A percentile compares a stretch with the other conserved stretches of the same genome.
Evolutionary conservation across 768 basidiomycete genomes (phyloP).

Genomic region (Auricularia cornea): DNA sequence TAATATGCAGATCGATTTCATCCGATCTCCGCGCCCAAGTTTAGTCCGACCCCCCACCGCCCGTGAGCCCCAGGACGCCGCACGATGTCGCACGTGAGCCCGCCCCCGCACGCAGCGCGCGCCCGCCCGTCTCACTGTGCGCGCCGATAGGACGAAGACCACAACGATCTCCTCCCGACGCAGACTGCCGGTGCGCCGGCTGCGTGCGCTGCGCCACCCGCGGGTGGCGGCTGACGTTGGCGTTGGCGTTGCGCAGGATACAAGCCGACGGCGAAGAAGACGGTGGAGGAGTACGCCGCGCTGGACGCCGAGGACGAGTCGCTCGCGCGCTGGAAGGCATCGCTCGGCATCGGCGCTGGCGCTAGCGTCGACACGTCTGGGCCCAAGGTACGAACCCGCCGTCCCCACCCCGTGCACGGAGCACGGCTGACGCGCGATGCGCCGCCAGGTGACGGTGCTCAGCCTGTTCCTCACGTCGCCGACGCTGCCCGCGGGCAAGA

Average conservation of each 20-base stretch:
- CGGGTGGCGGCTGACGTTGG: neutral
- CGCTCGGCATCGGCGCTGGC: constrained; percentile 65
- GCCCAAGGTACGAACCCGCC: constrained; percentile 49
- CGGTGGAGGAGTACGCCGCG: constrained; percentile 71
- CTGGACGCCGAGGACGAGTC: constrained; percentile 90
- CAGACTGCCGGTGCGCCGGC: constrained; percentile 53
- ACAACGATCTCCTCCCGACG: constrained; percentile 61
- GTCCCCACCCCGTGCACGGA: neutral
- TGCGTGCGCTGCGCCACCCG: constrained; percentile 1
- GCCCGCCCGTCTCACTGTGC: neutral
- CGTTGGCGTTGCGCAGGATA: constrained; percentile 50
- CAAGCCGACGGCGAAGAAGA: constrained; percentile 60
- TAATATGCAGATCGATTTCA: neutral
- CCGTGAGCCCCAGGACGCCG: neutral
- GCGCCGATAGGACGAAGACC: constrained; percentile 44
- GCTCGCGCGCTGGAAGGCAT: constrained; percentile 92
- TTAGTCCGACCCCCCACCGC: neutral
- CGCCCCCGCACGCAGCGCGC: neutral
- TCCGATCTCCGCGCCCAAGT: neutral
- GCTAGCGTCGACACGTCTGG: constrained; percentile 33
- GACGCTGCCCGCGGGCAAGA: constrained; percentile 51
- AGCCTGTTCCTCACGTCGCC: constrained; percentile 74
- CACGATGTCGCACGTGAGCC: neutral
- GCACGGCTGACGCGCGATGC: neutral
- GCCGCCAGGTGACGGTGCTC: constrained; percentile 54